phyloP scores from a whole-genome alignment of 352 stramenopile genomes.

The Globisporangium parvum region DNA sequence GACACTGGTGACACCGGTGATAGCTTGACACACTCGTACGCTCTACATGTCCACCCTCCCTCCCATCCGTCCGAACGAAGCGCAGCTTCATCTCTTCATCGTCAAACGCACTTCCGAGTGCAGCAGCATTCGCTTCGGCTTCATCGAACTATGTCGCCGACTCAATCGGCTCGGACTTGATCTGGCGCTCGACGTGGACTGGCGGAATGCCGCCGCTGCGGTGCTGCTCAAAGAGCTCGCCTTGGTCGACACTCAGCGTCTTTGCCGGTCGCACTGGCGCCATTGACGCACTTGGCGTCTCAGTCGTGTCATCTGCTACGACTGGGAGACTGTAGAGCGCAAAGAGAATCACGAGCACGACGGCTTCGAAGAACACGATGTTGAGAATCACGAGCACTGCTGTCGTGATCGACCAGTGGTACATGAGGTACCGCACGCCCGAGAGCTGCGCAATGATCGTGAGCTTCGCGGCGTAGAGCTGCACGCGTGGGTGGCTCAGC shows the following conservation, averaged over 20 bases:
- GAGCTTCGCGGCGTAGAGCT: conserved; percentile 68
- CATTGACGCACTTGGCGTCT: neutral
- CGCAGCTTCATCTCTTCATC: conserved; percentile 26
- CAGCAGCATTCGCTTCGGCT: conserved; percentile 9
- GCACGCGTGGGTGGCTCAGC: conserved; percentile 63
- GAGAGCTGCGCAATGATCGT: conserved; percentile 80
- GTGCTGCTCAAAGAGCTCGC: conserved; percentile 19
- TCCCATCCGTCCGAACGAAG: conserved; percentile 4
- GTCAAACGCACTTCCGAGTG: conserved; percentile 15
- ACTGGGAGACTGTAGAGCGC: conserved; percentile 53
- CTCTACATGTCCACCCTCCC: neutral
- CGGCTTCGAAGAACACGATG: conserved; percentile 64
- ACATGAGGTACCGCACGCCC: conserved; percentile 81
- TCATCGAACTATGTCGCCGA: conserved; percentile 19
- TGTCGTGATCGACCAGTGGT: conserved; percentile 75
- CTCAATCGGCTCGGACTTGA: conserved; percentile 33
- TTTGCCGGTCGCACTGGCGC: neutral
- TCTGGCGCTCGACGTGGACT: conserved; percentile 24
- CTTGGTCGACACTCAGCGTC: conserved; percentile 13
- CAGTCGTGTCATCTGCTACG: conserved; percentile 8
- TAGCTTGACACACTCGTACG: no score
- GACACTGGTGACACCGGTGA: neutral
- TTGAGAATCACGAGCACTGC: conserved; percentile 71
- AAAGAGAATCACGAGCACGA: conserved; percentile 62
- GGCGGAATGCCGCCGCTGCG: conserved; percentile 23